A percentile compares a stretch with the other conserved stretches of the same genome.
Evolutionary conservation across 1,284 basidiomycete genomes (phyloP).

Genomic region (Neonothopanus nambi): DNA sequence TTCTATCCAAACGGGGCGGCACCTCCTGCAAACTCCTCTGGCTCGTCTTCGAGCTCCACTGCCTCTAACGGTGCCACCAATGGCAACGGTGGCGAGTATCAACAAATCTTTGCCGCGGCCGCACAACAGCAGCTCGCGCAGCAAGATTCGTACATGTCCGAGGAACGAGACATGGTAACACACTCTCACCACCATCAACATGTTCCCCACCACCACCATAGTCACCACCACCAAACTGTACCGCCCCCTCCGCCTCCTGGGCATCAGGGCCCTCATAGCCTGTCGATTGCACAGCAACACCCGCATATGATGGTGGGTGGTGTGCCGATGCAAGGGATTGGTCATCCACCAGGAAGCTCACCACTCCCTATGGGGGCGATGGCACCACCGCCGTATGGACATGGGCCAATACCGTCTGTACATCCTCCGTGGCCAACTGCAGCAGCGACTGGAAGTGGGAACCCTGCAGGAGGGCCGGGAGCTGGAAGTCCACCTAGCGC

Average conservation of each 20-base stretch:
- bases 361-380: background rate
- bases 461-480: background rate
- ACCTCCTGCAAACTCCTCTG: background rate
- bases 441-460: slow-evolving; percentile 26
- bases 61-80: slow-evolving; percentile 22
- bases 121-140: slow-evolving; percentile 38
- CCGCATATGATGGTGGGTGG: background rate
- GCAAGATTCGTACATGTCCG: slow-evolving; percentile 58
- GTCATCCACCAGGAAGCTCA: background rate
- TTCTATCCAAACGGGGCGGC: slow-evolving; percentile 59
- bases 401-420: slow-evolving; percentile 17
- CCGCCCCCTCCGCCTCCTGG: background rate
- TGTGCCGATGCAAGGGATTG: background rate
- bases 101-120: slow-evolving; percentile 54
- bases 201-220: background rate
- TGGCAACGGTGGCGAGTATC: slow-evolving; percentile 44
- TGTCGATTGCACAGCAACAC: background rate
- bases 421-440: slow-evolving; percentile 37
- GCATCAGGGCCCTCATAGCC: background rate
- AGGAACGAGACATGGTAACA: slow-evolving; percentile 49
- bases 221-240: background rate
- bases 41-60: slow-evolving; percentile 18
- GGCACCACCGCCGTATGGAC: slow-evolving; percentile 23
- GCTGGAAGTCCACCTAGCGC: background rate
- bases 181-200: background rate